phyloP scores from a whole-genome alignment of 2,329 filamentous ascomycete genomes.

The Coleophoma eucalyptorum region DNA sequence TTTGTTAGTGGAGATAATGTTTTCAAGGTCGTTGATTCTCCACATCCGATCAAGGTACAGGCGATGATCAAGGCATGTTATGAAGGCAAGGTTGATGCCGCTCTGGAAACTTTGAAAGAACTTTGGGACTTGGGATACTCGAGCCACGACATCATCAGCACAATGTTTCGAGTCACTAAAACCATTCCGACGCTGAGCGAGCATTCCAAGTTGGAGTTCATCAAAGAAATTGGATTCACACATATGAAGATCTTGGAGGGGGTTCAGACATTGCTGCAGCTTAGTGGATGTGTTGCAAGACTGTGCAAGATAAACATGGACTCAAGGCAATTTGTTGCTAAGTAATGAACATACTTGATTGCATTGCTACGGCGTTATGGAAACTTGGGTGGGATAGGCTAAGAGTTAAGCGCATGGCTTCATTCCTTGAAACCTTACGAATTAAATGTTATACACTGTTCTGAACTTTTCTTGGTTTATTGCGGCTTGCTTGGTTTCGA shows the following conservation, averaged over 20 bases:
- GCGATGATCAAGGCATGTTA: conserved; percentile 98
- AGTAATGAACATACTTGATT: conserved; percentile 25
- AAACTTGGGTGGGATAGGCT: background rate
- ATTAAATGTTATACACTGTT: too few relatives aligned
- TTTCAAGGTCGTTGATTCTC: conserved; percentile 94
- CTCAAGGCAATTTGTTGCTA: conserved; percentile 65
- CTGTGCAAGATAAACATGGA: conserved; percentile 97
- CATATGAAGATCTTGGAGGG: conserved; percentile 99
- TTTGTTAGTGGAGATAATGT: conserved; percentile 98
- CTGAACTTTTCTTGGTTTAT: conserved; percentile 5
- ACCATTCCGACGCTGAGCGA: conserved; percentile 89
- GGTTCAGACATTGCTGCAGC: conserved; percentile 88
- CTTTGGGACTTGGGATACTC: conserved; percentile 95
- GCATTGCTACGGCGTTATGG: conserved; percentile 17
- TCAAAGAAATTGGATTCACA: conserved; percentile 97
- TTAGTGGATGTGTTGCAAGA: conserved; percentile 87
- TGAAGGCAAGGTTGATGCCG: conserved; percentile 84
- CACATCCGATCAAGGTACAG: conserved; percentile 97
- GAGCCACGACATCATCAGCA: conserved; percentile 98
- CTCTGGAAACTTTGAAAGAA: conserved; percentile 81
- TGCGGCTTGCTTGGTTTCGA: conserved; percentile 7
- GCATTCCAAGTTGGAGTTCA: conserved; percentile 94
- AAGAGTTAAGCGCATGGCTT: background rate
- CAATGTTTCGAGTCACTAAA: conserved; percentile 98
- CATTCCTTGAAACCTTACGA: too few relatives aligned